These are phyloP conservation scores for Trichophyton verrucosum DNA, from an alignment of 2,329 filamentous ascomycete species.

Conservation along the genomic window DNA sequence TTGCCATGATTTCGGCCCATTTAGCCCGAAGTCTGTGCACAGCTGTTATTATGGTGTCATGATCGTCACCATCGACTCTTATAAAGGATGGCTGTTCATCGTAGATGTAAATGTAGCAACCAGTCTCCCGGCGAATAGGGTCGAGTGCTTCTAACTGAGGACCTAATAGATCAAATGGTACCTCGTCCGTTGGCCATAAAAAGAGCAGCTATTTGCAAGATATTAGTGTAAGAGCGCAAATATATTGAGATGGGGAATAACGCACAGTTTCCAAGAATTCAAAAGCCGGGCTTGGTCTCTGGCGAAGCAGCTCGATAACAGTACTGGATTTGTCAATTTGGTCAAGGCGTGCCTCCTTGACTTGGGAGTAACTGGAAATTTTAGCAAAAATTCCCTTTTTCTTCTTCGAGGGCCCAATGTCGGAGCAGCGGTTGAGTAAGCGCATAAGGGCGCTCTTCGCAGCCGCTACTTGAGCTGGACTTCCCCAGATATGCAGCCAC, in stretches of 20 bases:
- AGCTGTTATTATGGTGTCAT: constrained; percentile 29
- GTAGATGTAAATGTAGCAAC: constrained; percentile 32
- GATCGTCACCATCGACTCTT: constrained; percentile 21
- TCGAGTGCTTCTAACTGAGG: constrained; percentile 34
- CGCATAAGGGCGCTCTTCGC: constrained; percentile 16
- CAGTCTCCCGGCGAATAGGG: constrained; percentile 28
- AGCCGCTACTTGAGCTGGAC: constrained; percentile 15
- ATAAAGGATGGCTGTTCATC: constrained; percentile 20
- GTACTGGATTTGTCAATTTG: constrained; percentile 17
- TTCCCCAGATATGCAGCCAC: constrained; percentile 21
- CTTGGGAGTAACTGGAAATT: constrained; percentile 16
- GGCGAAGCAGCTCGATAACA: constrained; percentile 19
- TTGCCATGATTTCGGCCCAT: constrained; percentile 21
- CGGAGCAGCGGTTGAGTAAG: constrained; percentile 10
- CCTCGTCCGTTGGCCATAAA: constrained; percentile 35
- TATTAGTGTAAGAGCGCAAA: not conserved
- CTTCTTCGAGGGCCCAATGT: constrained; percentile 11
- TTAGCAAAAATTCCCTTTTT: constrained; percentile 18
- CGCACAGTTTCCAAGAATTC: constrained; percentile 20
- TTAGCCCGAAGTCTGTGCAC: constrained; percentile 18
- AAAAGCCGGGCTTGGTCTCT: constrained; percentile 15
- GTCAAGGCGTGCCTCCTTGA: constrained; percentile 18
- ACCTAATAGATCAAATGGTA: constrained; percentile 31
- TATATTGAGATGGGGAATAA: not conserved
- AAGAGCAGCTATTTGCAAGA: constrained; percentile 25